phyloP scores from a whole-genome alignment of 176 grass and related monocot species.

The Zoysia japonica region DNA sequence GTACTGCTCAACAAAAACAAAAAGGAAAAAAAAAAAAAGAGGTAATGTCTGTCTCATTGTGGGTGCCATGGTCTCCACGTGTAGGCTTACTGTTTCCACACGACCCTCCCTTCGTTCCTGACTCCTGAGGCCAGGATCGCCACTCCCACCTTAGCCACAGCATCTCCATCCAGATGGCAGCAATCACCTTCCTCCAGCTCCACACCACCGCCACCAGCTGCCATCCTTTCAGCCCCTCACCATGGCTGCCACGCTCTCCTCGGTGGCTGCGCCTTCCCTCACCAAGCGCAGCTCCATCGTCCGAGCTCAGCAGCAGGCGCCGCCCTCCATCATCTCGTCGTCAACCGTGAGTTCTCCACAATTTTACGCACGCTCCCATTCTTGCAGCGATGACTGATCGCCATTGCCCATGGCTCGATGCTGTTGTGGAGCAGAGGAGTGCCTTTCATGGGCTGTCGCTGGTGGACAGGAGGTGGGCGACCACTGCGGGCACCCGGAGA shows the following conservation, averaged over 20 bases:
- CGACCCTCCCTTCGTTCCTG: background rate
- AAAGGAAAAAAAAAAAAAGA: background rate
- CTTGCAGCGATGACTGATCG: background rate
- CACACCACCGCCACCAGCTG: slow-evolving; percentile 2
- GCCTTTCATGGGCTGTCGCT: slow-evolving; percentile 63
- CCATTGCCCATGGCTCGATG: background rate
- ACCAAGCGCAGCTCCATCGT: slow-evolving; percentile 51
- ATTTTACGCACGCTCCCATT: background rate
- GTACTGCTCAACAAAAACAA: background rate
- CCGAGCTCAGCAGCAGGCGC: slow-evolving; percentile 34
- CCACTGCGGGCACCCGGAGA: slow-evolving; percentile 19
- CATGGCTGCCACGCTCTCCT: slow-evolving; percentile 64
- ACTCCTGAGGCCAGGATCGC: slow-evolving; percentile 38
- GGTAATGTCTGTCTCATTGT: background rate
- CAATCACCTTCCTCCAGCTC: slow-evolving; percentile 25
- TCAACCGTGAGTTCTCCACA: slow-evolving; percentile 34
- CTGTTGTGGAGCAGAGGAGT: slow-evolving; percentile 53
- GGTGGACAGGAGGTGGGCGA: slow-evolving; percentile 40
- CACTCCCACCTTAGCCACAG: slow-evolving; percentile 48
- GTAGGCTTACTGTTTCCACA: slow-evolving; percentile 33
- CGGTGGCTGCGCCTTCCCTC: slow-evolving; percentile 52
- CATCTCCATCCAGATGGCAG: slow-evolving; percentile 46
- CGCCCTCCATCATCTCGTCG: slow-evolving; percentile 37
- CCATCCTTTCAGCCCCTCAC: slow-evolving; percentile 37
- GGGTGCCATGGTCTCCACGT: background rate